phyloP scores from a whole-genome alignment of 2,329 filamentous ascomycete genomes.

The Cadophora malorum region DNA sequence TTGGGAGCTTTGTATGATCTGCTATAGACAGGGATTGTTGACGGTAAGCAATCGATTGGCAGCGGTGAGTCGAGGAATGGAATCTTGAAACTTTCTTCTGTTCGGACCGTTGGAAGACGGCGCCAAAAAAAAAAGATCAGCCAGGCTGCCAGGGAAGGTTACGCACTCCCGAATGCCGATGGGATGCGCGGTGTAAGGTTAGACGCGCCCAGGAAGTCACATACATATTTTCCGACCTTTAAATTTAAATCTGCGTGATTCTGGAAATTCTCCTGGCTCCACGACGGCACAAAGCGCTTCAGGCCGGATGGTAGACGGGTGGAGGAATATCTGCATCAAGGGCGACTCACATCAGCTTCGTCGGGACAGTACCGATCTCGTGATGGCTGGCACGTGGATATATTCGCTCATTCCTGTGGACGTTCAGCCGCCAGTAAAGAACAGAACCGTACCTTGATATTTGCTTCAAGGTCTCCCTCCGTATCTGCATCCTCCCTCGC shows the following conservation, averaged over 20 bases:
- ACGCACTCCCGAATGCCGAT: not conserved
- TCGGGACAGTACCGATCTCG: not conserved
- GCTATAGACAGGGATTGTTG: not conserved
- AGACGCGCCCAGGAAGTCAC: conserved; percentile 25
- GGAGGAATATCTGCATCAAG: not conserved
- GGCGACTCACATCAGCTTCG: not conserved
- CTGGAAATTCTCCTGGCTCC: conserved; percentile 24
- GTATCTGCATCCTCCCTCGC: conserved; percentile 5
- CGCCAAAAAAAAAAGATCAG: conserved; percentile 7
- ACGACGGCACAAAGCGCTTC: conserved; percentile 22
- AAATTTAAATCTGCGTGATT: not conserved
- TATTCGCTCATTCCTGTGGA: not conserved
- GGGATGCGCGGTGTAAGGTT: conserved; percentile 1
- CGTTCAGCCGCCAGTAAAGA: not conserved
- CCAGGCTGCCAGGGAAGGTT: not conserved
- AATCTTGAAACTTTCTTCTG: conserved; percentile 7
- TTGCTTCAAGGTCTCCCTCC: not conserved
- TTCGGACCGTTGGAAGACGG: conserved; percentile 12
- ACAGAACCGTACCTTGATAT: not conserved
- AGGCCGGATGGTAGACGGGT: not conserved
- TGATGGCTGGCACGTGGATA: conserved; percentile 14
- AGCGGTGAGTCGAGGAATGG: not conserved
- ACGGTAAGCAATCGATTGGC: conserved; percentile 3
- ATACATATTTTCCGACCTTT: conserved; percentile 10
- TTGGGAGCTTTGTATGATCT: conserved; percentile 16